Conservation (phyloP, 306 rosid species). For the Cicer judaicum region DNA sequence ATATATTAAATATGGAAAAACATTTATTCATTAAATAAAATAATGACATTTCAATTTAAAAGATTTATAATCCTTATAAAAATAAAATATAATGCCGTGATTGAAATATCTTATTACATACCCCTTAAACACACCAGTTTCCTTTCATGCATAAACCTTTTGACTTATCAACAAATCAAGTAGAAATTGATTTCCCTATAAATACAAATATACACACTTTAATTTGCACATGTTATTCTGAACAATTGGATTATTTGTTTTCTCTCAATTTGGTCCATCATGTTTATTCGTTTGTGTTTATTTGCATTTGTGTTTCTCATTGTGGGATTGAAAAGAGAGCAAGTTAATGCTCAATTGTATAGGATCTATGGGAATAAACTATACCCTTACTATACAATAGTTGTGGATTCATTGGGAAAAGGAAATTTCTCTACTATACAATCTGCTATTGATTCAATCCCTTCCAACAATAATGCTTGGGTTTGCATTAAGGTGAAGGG, state of each 20-base stretch:
- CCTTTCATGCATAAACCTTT: not conserved
- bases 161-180: constrained; percentile 13
- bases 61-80: not conserved
- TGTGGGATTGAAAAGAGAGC: constrained; percentile 33
- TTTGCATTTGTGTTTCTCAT: constrained; percentile 36
- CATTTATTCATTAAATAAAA: too few relatives aligned
- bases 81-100: not conserved
- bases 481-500: constrained; percentile 57
- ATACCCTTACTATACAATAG: constrained; percentile 43
- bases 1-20: too few relatives aligned
- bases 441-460: constrained; percentile 74
- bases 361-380: constrained; percentile 17
- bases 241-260: not conserved
- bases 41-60: too few relatives aligned
- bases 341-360: constrained; percentile 44
- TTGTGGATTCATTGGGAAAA: constrained; percentile 51
- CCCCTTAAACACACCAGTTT: not conserved
- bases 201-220: constrained; percentile 4
- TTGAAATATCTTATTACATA: constrained; percentile 1
- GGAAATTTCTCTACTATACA: constrained; percentile 74
- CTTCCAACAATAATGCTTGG: constrained; percentile 64
- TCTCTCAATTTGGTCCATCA: constrained; percentile 19
- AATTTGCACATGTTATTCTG: not conserved
- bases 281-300: constrained; percentile 15
- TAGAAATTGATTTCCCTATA: not conserved